phyloP scores from a whole-genome alignment of 306 rosid genomes.

The Astragalus glycyphyllos region DNA sequence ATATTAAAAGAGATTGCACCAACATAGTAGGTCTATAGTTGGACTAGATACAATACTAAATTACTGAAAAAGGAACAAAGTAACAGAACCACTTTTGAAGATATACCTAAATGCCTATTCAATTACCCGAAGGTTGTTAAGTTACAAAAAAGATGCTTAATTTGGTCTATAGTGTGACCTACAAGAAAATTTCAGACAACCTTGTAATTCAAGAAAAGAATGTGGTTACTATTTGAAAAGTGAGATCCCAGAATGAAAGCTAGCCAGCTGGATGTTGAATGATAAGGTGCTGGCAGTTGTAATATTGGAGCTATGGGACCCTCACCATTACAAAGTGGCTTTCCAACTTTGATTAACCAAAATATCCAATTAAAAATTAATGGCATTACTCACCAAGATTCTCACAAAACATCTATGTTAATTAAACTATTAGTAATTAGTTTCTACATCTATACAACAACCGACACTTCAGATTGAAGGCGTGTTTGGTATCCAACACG shows the following conservation, averaged over 20 bases:
- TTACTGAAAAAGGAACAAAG: slow-evolving; percentile 1
- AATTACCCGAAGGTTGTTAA: slow-evolving; percentile 16
- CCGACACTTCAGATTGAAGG: no score
- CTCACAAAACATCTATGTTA: not conserved
- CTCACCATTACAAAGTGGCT: slow-evolving; percentile 48
- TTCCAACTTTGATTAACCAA: slow-evolving; percentile 35
- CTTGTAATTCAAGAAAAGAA: slow-evolving; percentile 48
- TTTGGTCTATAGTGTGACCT: slow-evolving; percentile 31
- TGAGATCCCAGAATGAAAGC: slow-evolving; percentile 45
- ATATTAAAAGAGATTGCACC: slow-evolving; percentile 19
- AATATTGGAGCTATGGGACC: slow-evolving; percentile 40
- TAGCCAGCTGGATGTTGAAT: slow-evolving; percentile 57
- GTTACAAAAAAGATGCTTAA: slow-evolving; percentile 23
- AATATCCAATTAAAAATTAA: slow-evolving; percentile 31
- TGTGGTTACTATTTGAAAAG: slow-evolving; percentile 40
- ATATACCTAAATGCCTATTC: slow-evolving; percentile 24
- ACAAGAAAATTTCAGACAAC: slow-evolving; percentile 32
- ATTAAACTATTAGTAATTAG: not conserved
- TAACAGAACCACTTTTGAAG: slow-evolving; percentile 1
- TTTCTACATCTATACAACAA: not conserved
- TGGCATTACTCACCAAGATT: not conserved
- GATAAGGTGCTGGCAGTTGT: slow-evolving; percentile 44
- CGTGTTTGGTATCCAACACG: no score
- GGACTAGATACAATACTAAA: not conserved
- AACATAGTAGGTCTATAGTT: slow-evolving; percentile 7